Evolutionary conservation across 768 basidiomycete genomes (phyloP), one percentile per base, ranked within the genome.

Genomic region (Mrakia hoshinonis): DNA sequence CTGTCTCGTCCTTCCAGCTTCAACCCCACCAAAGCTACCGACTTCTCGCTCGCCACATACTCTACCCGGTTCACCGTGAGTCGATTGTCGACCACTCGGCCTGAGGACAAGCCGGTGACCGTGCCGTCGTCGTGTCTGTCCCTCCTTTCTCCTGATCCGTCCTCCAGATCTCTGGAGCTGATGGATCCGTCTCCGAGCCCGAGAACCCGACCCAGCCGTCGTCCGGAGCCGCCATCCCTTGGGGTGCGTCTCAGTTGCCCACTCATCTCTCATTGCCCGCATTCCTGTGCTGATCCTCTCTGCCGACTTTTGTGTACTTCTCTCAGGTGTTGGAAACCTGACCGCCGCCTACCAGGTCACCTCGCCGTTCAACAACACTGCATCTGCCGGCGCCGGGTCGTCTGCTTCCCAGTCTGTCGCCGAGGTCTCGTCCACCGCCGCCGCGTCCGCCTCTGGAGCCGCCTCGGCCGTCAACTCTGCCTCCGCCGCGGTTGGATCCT

Each of bases 161-260:
- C 61, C 36, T 31, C 7, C 43, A 72, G 70, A 72, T 72, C 66
- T 48, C 70, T n/a, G 70, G n/a, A 22, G 34, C 70, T 10, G 70
- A 72, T 34, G 70, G 70, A 0, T 31, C 55, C 24, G 38, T 34
- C 26, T 47, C 70, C 26, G 47, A 58, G 31, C 70, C 70, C n/a
- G 49, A 39, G 24, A 67, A 72, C 65, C 47, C 70, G 29, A 67
- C 65, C 11, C 65, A 67, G 65, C 46, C 70, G 9, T 5, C 36
- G 20, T 61, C 58, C 5, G 60, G 39, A n/a, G 69, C 43, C 15
- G 46, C 54, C 29, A 67, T 72, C n/a, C 54, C 65, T 38, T 72
- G 70, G 70, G 70, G 70, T 72, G n/a, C 18, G 70, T 61, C 26
- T 43, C 29, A 31, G 38, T 0, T 20, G 9, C 26, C 24, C 0